These are phyloP conservation scores for Eimeria necatrix DNA, from an alignment of 169 alveolate species.

Conservation along the genomic window DNA sequence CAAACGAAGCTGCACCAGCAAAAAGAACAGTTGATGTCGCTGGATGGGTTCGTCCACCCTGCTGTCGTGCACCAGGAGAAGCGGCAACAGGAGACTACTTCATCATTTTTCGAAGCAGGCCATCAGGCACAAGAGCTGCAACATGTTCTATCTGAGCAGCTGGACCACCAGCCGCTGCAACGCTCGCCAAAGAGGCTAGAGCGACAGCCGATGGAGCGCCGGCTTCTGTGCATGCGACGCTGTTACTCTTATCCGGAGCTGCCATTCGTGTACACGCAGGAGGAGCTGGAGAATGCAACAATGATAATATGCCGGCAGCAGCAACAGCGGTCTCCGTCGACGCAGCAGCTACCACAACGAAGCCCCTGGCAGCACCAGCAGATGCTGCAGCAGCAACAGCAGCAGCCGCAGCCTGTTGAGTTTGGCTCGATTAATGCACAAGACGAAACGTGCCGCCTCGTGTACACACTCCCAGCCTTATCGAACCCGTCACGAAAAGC, in stretches of 20 bases:
- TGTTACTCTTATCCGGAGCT: not conserved
- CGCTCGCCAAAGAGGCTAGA: not conserved
- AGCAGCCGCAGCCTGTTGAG: not conserved
- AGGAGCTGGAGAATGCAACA: not conserved
- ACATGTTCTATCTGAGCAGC: not conserved
- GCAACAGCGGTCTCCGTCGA: not conserved
- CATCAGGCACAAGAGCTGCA: not conserved
- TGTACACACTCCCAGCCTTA: no score
- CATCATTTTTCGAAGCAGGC: no score
- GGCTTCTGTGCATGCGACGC: not conserved
- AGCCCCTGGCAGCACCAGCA: not conserved
- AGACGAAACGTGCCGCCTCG: no score
- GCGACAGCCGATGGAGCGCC: not conserved
- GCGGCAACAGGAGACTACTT: not conserved
- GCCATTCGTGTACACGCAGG: constrained; percentile 19
- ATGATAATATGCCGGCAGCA: not conserved
- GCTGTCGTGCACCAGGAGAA: not conserved
- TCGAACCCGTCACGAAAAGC: no score
- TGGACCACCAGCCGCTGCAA: not conserved
- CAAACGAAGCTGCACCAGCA: not conserved
- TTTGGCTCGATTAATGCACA: no score
- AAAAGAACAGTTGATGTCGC: no score
- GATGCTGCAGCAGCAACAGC: not conserved
- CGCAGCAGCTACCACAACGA: not conserved
- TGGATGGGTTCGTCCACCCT: not conserved